Evolutionary conservation across 331 rosid species (phyloP).

Genomic region (Malus hybrid): DNA sequence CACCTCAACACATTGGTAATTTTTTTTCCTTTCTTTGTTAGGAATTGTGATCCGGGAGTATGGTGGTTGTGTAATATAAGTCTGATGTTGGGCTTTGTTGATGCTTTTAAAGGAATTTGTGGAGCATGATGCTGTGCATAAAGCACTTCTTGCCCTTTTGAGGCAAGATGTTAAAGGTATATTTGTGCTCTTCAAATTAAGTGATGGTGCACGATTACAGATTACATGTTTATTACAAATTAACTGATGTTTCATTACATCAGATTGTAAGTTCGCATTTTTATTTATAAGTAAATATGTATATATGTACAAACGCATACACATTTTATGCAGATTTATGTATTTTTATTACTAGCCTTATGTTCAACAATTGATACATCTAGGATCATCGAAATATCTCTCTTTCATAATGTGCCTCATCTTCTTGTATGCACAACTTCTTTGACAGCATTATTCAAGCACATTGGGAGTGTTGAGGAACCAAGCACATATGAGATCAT

Average conservation of each 20-base stretch:
- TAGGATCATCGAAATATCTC: not conserved
- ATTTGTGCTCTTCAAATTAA: not conserved
- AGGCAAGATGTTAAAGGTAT: constrained; percentile 96
- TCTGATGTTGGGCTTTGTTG: constrained; percentile 3
- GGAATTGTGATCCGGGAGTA: not conserved
- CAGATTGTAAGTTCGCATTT: not conserved
- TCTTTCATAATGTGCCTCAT: not conserved
- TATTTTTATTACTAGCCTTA: not conserved
- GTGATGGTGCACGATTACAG: not conserved
- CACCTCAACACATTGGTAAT: too few relatives aligned
- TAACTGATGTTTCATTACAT: not conserved
- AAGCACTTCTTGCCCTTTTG: constrained; percentile 90
- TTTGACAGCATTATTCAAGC: constrained; percentile 88
- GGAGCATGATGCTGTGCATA: constrained; percentile 97
- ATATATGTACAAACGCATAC: not conserved
- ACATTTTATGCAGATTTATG: not conserved
- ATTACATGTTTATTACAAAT: not conserved
- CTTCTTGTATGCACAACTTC: constrained; percentile 61
- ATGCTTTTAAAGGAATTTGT: constrained; percentile 75
- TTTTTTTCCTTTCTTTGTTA: not conserved
- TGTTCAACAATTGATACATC: not conserved
- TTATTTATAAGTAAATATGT: not conserved
- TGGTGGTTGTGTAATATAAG: constrained; percentile 1
- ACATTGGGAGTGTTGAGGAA: constrained; percentile 70
- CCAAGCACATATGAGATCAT: constrained; percentile 60